phyloP scores from a whole-genome alignment of 75 land plant genomes.

The Pseudotsuga menziesii region DNA sequence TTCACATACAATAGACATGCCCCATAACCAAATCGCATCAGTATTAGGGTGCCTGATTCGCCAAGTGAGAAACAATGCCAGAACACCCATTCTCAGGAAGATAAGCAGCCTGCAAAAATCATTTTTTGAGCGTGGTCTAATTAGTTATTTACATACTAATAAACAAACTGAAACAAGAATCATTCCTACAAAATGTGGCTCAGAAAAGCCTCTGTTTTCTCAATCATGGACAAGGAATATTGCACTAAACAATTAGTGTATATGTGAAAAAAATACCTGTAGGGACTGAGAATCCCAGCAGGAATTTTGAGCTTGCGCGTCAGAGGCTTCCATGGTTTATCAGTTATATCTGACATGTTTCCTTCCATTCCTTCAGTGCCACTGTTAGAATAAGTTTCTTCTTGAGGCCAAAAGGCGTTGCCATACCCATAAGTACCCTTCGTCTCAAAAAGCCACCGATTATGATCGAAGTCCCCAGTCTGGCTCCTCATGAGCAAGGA shows the following conservation, averaged over 20 bases:
- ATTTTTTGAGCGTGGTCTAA: slow-evolving; percentile 14
- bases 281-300: slow-evolving; percentile 72
- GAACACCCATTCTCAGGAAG: slow-evolving; percentile 49
- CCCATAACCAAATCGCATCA: slow-evolving; percentile 94
- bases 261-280: slow-evolving; percentile 40
- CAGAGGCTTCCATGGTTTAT: slow-evolving; percentile 71
- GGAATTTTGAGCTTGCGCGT: slow-evolving; percentile 53
- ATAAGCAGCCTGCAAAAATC: slow-evolving; percentile 46
- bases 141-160: slow-evolving; percentile 8
- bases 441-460: slow-evolving; percentile 79
- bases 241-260: not conserved
- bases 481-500: slow-evolving; percentile 50
- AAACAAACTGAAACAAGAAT: slow-evolving; percentile 13
- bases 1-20: slow-evolving; percentile 92
- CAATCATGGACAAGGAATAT: not conserved
- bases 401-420: slow-evolving; percentile 67
- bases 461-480: slow-evolving; percentile 67
- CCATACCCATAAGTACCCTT: slow-evolving; percentile 84
- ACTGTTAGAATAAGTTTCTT: slow-evolving; percentile 19
- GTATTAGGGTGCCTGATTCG: slow-evolving; percentile 55
- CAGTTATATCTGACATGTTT: slow-evolving; percentile 30
- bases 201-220: not conserved
- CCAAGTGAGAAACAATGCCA: slow-evolving; percentile 71
- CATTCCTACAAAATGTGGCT: not conserved
- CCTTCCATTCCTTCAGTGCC: slow-evolving; percentile 16